Evolutionary conservation across 2,329 filamentous ascomycete genomes (phyloP), one percentile per base, ranked within the genome.

Genomic region (Colletotrichum ledebouriae): DNA sequence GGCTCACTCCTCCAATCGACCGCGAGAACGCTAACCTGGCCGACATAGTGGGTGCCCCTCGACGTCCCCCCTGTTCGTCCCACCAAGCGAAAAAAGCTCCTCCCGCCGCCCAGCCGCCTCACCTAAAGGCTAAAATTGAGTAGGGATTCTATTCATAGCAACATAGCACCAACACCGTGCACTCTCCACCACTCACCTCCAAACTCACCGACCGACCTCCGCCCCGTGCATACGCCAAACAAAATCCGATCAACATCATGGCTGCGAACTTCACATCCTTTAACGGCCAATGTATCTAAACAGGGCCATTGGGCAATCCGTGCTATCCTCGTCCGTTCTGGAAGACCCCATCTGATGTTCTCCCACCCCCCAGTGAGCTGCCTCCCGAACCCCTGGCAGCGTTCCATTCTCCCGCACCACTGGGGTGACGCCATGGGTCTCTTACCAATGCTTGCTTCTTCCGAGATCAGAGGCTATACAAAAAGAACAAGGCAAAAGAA

Each of bases 1-100:
- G 37, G 37, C 13, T 39, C 37, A 39, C 10, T 39, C 37, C 37
- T 39, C 37, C 37, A 39, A 39, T 39, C 37, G 11, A 15, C 39
- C 39, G 39, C 39, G 39, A 42, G 3, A 42, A 42, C 6, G 39
- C 39, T 42, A 7, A n/a, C 39, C 37, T 39, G 9, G 37, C 37
- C 37, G 37, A 39, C 37, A 7, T 5, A 46, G 42, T 46, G 42
- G 42, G 9, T 6, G 5, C 52, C 50, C 25, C 49, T 47, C 39
- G 60, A 44, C 65, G 53, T 17, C 60, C 20, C 25, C 52, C 41
- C 46, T 46, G 47, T 64, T 55, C 61, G 52, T 65, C 65, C 60
- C 37, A 42, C 33, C 29, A 33, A 61, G 58, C 44, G 47, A 53
- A 47, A 17, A 52, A 57, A 57, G 53, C 46, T 53, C 46, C 46